Evolutionary conservation across 306 rosid genomes (phyloP).

Genomic region (Castanopsis chinensis): DNA sequence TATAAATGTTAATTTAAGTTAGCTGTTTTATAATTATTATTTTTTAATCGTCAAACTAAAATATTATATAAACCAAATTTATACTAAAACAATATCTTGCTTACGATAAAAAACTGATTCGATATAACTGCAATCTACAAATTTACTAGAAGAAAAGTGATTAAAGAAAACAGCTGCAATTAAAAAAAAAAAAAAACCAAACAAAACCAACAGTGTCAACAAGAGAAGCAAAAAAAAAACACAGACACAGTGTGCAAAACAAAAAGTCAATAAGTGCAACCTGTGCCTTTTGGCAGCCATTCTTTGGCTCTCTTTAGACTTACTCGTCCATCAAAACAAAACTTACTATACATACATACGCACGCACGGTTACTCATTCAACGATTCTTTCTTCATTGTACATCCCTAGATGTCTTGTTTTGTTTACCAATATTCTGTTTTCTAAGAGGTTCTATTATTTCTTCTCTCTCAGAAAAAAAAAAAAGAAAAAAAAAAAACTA

Average conservation of each 20-base stretch:
- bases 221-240: not conserved
- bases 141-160: too few species aligned
- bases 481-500: not conserved
- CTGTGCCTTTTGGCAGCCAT: slow-evolving; percentile 43
- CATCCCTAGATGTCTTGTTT: not conserved
- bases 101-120: accelerated
- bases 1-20: too few species aligned
- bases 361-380: slow-evolving; percentile 13
- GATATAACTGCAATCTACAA: too few species aligned
- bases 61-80: too few species aligned
- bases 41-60: too few species aligned
- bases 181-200: slow-evolving; percentile 17
- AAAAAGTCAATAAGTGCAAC: slow-evolving; percentile 78
- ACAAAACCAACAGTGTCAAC: slow-evolving; percentile 21
- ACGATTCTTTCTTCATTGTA: not conserved
- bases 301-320: slow-evolving; percentile 29
- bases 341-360: not conserved
- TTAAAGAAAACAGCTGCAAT: slow-evolving; percentile 42
- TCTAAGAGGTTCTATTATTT: not conserved
- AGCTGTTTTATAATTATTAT: accelerated
- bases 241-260: slow-evolving; percentile 19
- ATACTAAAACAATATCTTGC: accelerated
- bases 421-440: slow-evolving; percentile 13
- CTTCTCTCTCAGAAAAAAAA: not conserved
- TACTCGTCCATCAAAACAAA: not conserved